Conservation (phyloP, 345 rosid species). For the Populus alba region DNA sequence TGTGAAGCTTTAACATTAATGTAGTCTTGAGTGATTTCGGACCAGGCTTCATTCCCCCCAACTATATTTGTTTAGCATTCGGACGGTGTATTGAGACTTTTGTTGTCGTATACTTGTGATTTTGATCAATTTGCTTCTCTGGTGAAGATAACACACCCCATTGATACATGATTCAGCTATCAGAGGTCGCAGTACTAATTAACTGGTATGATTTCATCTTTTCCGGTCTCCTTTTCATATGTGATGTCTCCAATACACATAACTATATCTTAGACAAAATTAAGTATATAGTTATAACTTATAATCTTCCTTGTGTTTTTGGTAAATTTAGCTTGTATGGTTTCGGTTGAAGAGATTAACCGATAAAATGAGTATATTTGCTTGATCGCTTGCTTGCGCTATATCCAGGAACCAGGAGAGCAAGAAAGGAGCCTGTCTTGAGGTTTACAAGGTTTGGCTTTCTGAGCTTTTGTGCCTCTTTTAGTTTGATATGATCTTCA, state of each 20-base stretch:
- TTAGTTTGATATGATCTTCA: background rate
- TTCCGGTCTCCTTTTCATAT: background rate
- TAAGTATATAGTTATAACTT: no score
- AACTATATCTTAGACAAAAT: background rate
- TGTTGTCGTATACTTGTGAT: background rate
- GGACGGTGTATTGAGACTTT: background rate
- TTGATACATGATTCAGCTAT: background rate
- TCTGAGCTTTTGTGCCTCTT: background rate
- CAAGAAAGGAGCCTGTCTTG: background rate
- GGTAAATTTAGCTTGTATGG: no score
- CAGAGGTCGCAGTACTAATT: background rate
- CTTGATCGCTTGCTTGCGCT: background rate
- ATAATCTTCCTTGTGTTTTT: no score
- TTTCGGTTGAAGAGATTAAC: no score
- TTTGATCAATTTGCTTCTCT: background rate
- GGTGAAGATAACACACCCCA: background rate
- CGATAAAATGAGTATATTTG: background rate
- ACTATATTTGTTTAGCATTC: conserved; percentile 24
- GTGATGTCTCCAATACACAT: background rate
- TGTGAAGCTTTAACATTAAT: background rate
- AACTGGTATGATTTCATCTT: background rate
- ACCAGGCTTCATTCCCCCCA: conserved; percentile 99
- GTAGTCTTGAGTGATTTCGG: conserved; percentile 54
- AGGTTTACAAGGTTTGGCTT: background rate
- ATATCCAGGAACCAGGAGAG: background rate